phyloP scores from a whole-genome alignment of 164 flowering plant genomes.

The Tetracentron sinense region DNA sequence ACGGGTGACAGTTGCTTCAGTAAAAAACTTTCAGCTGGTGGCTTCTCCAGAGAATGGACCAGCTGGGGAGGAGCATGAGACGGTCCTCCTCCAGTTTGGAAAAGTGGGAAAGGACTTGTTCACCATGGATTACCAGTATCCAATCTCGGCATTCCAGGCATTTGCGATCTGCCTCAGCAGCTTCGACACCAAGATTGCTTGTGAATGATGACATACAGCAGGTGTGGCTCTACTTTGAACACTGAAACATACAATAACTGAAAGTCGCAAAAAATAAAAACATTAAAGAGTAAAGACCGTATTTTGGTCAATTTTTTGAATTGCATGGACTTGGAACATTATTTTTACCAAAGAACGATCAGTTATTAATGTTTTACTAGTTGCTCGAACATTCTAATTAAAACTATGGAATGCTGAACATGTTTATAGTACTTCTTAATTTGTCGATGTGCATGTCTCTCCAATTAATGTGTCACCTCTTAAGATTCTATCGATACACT shows the following conservation, averaged over 20 bases:
- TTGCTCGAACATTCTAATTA: no score
- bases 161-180: constrained; percentile 86
- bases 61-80: constrained; percentile 52
- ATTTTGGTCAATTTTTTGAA: background rate
- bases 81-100: constrained; percentile 70
- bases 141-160: constrained; percentile 74
- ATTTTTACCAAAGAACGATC: no score
- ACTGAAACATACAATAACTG: background rate
- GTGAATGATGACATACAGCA: constrained; percentile 51
- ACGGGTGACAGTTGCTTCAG: constrained; percentile 79
- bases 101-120: constrained; percentile 76
- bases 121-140: constrained; percentile 77
- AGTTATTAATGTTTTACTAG: no score
- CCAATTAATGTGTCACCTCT: no score
- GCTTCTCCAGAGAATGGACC: constrained; percentile 49
- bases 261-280: background rate
- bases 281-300: no score
- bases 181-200: constrained; percentile 82
- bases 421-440: background rate
- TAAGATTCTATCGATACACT: no score
- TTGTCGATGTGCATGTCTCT: background rate
- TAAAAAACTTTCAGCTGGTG: constrained; percentile 74
- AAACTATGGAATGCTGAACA: background rate
- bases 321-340: background rate
- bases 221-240: no score